phyloP scores from a whole-genome alignment of 306 rosid genomes.

The Pachyrhizus erosus region DNA sequence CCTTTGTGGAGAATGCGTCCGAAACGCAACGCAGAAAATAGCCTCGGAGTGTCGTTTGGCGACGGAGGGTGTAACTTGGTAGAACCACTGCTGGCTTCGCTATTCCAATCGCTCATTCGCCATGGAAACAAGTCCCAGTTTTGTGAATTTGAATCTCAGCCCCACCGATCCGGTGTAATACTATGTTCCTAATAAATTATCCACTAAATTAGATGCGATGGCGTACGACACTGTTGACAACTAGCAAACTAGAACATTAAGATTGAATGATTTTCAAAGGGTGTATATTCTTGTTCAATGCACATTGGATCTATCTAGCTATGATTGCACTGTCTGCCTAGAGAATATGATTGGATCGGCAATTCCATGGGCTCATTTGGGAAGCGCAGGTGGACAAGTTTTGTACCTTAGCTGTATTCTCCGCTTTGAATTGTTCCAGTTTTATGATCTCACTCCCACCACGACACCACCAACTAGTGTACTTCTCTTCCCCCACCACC shows the following conservation, averaged over 20 bases:
- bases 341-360: not conserved
- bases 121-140: not conserved
- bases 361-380: not conserved
- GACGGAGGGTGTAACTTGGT: not conserved
- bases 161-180: not conserved
- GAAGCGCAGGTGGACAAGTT: not conserved
- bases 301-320: too few relatives aligned
- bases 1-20: not conserved
- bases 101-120: not conserved
- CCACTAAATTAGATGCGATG: not conserved
- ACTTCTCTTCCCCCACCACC: too few relatives aligned
- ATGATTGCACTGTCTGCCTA: too few relatives aligned
- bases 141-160: not conserved
- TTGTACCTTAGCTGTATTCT: conserved; percentile 12
- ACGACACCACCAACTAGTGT: too few relatives aligned
- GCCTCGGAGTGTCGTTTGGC: too few relatives aligned
- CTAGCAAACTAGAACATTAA: not conserved
- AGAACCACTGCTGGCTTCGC: not conserved
- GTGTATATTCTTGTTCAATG: not conserved
- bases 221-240: not conserved
- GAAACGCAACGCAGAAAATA: not conserved
- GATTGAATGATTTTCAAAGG: not conserved
- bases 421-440: conserved; percentile 18
- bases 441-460: not conserved
- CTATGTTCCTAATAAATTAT: not conserved